These are phyloP conservation scores for Lichtheimia ramosa DNA, from an alignment of 371 early-diverging fungal species.

Conservation along the genomic window DNA sequence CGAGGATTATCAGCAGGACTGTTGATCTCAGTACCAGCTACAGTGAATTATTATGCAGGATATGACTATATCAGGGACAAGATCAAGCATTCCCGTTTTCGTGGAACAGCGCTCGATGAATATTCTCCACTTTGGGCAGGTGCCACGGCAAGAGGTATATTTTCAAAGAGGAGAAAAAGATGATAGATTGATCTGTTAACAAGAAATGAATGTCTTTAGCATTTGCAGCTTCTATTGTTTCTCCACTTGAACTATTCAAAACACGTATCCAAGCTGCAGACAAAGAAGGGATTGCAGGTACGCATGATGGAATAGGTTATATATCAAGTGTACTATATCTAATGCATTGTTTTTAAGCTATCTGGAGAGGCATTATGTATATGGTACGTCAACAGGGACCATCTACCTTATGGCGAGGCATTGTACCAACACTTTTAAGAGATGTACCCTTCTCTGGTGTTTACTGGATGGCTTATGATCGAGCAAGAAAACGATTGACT, in stretches of 20 bases:
- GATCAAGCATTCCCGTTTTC: constrained; percentile 18
- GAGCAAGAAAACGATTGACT: constrained; percentile 37
- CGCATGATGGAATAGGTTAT: not conserved
- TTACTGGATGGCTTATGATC: constrained; percentile 94
- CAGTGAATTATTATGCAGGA: constrained; percentile 92
- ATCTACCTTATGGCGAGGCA: constrained; percentile 75
- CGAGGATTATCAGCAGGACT: constrained; percentile 88
- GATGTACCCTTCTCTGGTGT: constrained; percentile 66
- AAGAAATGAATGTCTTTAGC: constrained; percentile 42
- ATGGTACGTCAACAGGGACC: constrained; percentile 71
- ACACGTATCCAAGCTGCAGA: constrained; percentile 85
- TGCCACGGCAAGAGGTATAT: constrained; percentile 74
- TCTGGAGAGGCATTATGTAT: constrained; percentile 60
- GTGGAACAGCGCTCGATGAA: constrained; percentile 24
- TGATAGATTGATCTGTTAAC: no score
- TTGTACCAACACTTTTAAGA: constrained; percentile 45
- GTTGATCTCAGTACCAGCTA: constrained; percentile 89
- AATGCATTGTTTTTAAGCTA: constrained; percentile 17
- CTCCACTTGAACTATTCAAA: constrained; percentile 90
- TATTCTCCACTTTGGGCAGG: constrained; percentile 83
- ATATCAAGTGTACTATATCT: no score
- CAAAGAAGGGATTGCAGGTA: constrained; percentile 49
- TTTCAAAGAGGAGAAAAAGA: no score
- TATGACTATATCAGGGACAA: constrained; percentile 84
- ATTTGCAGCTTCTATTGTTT: constrained; percentile 76